Evolutionary conservation across 495 filamentous ascomycete species (phyloP).

Genomic region (Penicillium flavigenum): DNA sequence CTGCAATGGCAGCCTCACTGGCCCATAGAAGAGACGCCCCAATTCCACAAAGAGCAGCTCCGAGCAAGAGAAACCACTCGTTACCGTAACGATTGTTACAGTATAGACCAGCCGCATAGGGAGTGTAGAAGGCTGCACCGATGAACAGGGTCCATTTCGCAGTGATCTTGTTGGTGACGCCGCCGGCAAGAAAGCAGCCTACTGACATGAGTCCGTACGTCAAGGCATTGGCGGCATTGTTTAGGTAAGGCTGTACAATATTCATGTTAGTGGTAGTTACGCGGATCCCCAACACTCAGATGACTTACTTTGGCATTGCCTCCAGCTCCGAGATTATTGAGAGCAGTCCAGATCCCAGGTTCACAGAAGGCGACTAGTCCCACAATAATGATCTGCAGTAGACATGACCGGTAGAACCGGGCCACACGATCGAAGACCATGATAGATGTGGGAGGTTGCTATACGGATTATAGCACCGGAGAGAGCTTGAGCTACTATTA

Average conservation of each 20-base stretch:
- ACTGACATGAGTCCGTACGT: slow-evolving; percentile 59
- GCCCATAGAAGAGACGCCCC: slow-evolving; percentile 58
- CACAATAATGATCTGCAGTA: slow-evolving; percentile 56
- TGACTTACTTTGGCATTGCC: slow-evolving; percentile 46
- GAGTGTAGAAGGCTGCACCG: slow-evolving; percentile 56
- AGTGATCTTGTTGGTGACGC: slow-evolving; percentile 54
- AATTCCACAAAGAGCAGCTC: slow-evolving; percentile 53
- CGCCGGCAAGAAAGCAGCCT: slow-evolving; percentile 51
- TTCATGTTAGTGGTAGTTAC: slow-evolving; percentile 1
- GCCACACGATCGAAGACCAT: slow-evolving; percentile 14
- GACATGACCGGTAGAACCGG: slow-evolving; percentile 51
- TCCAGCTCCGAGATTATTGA: slow-evolving; percentile 58
- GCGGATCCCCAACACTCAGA: not conserved
- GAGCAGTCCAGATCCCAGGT: slow-evolving; percentile 60
- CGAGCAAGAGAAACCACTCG: slow-evolving; percentile 57
- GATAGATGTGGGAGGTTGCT: not conserved
- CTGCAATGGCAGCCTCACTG: slow-evolving; percentile 56
- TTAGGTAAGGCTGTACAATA: slow-evolving; percentile 43
- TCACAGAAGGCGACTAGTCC: slow-evolving; percentile 57
- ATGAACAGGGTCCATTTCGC: slow-evolving; percentile 53
- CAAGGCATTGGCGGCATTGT: slow-evolving; percentile 59
- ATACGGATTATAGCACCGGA: no score
- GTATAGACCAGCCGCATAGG: slow-evolving; percentile 57
- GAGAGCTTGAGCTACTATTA: not conserved
- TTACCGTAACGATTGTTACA: slow-evolving; percentile 58